These are phyloP conservation scores for Fusarium sp. DNA, from an alignment of 2,329 filamentous ascomycete species.

Conservation along the genomic window DNA sequence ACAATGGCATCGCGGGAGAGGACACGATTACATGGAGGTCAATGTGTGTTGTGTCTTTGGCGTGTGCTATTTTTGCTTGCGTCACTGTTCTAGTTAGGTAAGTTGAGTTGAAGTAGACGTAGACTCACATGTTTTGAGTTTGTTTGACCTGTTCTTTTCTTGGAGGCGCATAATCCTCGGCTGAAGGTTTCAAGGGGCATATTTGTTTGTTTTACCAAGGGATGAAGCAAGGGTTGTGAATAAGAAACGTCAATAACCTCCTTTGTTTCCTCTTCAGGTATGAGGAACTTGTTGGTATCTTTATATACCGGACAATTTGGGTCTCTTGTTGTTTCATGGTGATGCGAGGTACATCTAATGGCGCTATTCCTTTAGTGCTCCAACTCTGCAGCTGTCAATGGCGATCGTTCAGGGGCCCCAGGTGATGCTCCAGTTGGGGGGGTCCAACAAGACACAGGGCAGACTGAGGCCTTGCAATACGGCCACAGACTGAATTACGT, in stretches of 20 bases:
- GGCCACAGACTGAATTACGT: neutral
- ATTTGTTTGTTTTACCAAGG: constrained; percentile 12
- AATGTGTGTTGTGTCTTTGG: constrained; percentile 6
- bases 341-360: constrained; percentile 1
- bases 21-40: constrained; percentile 38
- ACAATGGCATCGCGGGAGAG: constrained; percentile 41
- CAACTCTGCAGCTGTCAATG: constrained; percentile 33
- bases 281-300: neutral
- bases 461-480: neutral
- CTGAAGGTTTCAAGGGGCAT: constrained; percentile 31
- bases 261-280: neutral
- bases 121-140: constrained; percentile 37
- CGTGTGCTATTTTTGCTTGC: constrained; percentile 34
- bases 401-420: constrained; percentile 34
- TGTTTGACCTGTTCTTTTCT: constrained; percentile 22
- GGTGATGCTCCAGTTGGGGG: neutral
- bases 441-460: neutral
- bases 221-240: neutral
- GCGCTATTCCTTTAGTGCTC: constrained; percentile 33
- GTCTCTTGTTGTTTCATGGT: neutral
- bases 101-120: neutral
- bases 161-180: constrained; percentile 43
- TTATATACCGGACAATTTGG: neutral
- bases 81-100: constrained; percentile 34
- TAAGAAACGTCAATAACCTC: neutral